Percentiles rank a stretch among this genome's conserved stretches.
These are phyloP conservation scores for Glycine soja DNA, from an alignment of 306 rosid species.

Conservation along the genomic window DNA sequence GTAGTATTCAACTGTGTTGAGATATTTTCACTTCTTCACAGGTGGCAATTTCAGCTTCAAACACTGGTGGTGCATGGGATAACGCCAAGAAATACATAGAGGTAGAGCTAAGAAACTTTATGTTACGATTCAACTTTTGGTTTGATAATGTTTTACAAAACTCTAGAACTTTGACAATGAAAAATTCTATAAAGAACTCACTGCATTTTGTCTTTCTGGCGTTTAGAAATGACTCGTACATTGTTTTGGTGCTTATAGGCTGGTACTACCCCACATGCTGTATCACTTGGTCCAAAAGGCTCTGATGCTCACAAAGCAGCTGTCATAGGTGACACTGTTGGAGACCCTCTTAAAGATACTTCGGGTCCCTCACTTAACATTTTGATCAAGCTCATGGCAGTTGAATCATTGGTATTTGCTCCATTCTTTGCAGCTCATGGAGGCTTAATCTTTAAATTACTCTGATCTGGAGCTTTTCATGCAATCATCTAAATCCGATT, in stretches of 20 bases:
- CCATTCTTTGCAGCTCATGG: slow-evolving; percentile 76
- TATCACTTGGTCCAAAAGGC: slow-evolving; percentile 73
- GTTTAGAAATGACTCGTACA: neutral
- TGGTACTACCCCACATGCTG: slow-evolving; percentile 68
- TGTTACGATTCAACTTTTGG: slow-evolving; percentile 21
- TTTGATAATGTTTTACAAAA: neutral
- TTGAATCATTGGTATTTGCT: slow-evolving; percentile 73
- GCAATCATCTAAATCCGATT: neutral
- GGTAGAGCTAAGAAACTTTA: slow-evolving; percentile 41
- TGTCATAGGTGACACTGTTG: slow-evolving; percentile 66
- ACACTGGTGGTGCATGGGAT: slow-evolving; percentile 81
- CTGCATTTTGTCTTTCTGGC: slow-evolving; percentile 16
- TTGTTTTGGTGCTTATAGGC: slow-evolving; percentile 49
- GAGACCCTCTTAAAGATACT: slow-evolving; percentile 75
- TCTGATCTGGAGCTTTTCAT: slow-evolving; percentile 39
- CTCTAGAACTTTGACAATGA: slow-evolving; percentile 15
- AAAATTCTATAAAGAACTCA: neutral
- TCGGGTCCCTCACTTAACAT: slow-evolving; percentile 79
- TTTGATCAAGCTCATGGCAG: slow-evolving; percentile 74
- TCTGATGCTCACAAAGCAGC: slow-evolving; percentile 72
- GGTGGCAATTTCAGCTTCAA: slow-evolving; percentile 76
- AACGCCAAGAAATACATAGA: slow-evolving; percentile 72
- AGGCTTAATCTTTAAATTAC: slow-evolving; percentile 65
- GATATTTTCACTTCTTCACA: slow-evolving; percentile 20
- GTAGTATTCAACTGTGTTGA: slow-evolving; percentile 11